Evolutionary conservation across 2,329 filamentous ascomycete species (phyloP), one percentile per base, ranked within the genome.

Genomic region (Aspergillus pseudonomiae): DNA sequence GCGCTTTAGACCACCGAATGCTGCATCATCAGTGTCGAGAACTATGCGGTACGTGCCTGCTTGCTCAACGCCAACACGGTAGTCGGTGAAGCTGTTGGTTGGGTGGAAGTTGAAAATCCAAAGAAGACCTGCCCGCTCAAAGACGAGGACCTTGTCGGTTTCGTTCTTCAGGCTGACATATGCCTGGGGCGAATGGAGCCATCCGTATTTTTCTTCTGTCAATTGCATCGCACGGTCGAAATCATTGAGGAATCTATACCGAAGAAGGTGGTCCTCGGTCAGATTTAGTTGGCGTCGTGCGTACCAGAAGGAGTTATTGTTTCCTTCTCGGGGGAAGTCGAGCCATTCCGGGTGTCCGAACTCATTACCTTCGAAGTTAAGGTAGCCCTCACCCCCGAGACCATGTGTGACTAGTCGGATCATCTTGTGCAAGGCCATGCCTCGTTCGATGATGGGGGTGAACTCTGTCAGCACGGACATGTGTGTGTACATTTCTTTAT

Each of bases 291-390:
- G 94, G 63, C 95, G 91, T 26, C 95, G 88, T 3, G 94, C 94
- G 75, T 97, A 97, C 89, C 92, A 94, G 84, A 94, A 97, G 53
- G 91, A 95, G 80, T 97, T 96, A 74, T 89, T 82, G 80, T 97
- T 97, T 63, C 95, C 95, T 73, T 90, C 93, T 58, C 95, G 91
- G 4, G 95, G 95, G 79, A 99, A 99, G 78, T 99, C 95, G 45
- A 99, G 91, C 95, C 95, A 99, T 79, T 99, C 95, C 0, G 95
- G 95, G 76, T 99, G 95, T 0, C 95, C 95, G 74, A 99, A 99
- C 79, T 99, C 95, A 79, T 99, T 99, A 65, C 95, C 95, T 81
- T 97, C 94, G 72, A 99, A 99, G 82, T 98, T 99, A 59, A 99
- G 90, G 75, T 97, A 99, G 45, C 94, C 95, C 79, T 99, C 95